phyloP scores from a whole-genome alignment of 495 filamentous ascomycete genomes.

The Penicillium samsonianum region DNA sequence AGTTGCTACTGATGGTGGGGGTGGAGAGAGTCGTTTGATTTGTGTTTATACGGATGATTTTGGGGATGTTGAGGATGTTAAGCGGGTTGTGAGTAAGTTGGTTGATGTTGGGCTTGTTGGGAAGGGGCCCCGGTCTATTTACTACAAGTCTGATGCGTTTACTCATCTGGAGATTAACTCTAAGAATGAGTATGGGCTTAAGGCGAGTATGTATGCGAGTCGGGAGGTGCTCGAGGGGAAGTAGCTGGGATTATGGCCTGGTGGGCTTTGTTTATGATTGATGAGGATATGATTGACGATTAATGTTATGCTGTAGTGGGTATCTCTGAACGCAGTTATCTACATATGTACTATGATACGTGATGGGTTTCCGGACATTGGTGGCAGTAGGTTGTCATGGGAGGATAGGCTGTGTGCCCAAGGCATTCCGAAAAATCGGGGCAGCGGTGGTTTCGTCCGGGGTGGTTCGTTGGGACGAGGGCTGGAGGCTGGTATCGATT shows the following conservation, averaged over 20 bases:
- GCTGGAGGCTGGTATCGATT: neutral
- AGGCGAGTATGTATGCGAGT: conserved; percentile 54
- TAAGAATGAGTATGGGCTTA: conserved; percentile 68
- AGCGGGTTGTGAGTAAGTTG: conserved; percentile 61
- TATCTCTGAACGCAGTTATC: conserved; percentile 16
- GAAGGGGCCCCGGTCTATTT: conserved; percentile 53
- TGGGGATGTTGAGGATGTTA: conserved; percentile 65
- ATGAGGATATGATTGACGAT: conserved; percentile 6
- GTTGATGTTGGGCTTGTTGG: conserved; percentile 60
- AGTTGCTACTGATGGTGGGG: conserved; percentile 58
- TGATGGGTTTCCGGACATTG: neutral
- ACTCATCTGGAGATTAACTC: conserved; percentile 68
- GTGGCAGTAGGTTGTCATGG: neutral
- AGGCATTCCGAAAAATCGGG: neutral
- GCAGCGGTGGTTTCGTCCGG: neutral
- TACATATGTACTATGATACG: conserved; percentile 3
- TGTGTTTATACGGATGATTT: conserved; percentile 80
- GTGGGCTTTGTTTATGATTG: conserved; percentile 16
- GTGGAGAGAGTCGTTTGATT: conserved; percentile 53
- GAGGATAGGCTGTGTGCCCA: neutral
- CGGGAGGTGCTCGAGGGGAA: conserved; percentile 41
- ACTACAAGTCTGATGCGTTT: conserved; percentile 82
- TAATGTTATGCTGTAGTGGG: conserved; percentile 8
- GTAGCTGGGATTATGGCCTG: neutral
- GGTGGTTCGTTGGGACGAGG: neutral